Evolutionary conservation across 1,139 yeast genomes (phyloP), one percentile per base, ranked within the genome.

Genomic region (Nematodospora anomalae): DNA sequence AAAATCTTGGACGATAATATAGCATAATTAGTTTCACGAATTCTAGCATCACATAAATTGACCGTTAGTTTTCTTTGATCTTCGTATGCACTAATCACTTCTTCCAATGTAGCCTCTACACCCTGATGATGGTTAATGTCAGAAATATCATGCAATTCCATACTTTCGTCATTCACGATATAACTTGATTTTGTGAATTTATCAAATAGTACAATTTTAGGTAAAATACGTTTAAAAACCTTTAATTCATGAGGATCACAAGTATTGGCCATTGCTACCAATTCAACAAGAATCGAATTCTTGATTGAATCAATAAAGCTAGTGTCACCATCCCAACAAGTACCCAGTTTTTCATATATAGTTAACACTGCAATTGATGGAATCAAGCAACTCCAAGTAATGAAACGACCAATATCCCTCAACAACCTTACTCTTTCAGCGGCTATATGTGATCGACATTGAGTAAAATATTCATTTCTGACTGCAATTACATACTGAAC

Each of bases 401-500:
- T 55, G 36, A 71, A 53, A 32, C 61, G 58, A 4, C 71, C 60
- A 9, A 69, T 51, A 35, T 68, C 71, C 12, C 61, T 53, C 23
- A 64, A 45, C 14, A 72, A 42, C 37, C 72, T 51, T 12, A 67
- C 57, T 26, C 58, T 60, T 45, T 73, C 78, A 2, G 67, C 58
- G 2, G 70, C 72, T 25, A 59, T 50, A 37, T 67, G 73, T 1
- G 67, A 52, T 33, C 63, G 61, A 26, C 61, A 55, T 23, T 62
- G 62, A 1, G 67, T 58, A 6, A 57, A 49, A 53, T 67, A 72
- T 42, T 71, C 74, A 13, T 65, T 62, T 27, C 72, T 48, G 6
- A 55, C 43, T 0, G 58, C 52, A 7, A 62, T 40, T 0, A 54
- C 62, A 16, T 45, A 40, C 15, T 58, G 60, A 2, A 63, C 52